Evolutionary conservation across 768 basidiomycete species (phyloP), one percentile per base, ranked within the genome.

Genomic region (Lentinula sp.): DNA sequence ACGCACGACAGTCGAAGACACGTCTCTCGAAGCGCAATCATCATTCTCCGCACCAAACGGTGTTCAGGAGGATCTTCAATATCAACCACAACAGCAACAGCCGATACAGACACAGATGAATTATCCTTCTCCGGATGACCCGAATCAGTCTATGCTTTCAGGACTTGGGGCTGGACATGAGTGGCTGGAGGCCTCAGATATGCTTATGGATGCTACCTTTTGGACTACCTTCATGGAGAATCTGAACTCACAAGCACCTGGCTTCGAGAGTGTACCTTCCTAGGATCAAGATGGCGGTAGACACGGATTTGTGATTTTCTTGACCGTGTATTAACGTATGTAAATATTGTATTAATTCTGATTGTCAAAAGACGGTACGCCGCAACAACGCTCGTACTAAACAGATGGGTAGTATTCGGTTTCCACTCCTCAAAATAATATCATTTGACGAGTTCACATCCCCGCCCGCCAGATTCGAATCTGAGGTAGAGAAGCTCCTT

Each of bases 211-310:
- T 60, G 69, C 72, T 32, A 72, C 73, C 8, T 80, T 79, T 62
- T 79, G 78, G 78, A 67, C 73, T 20, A 73, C 76, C 6, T 79
- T 79, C 43, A 69, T 79, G 68, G 68, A 68, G 13, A 75, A 72
- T 57, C 62, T 76, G 48, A 50, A 50, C 18, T 54, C 53, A 18
- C 36, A 54, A 20, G 37, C 53, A 18, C 53, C 53, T 9, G 18
- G n/a, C 2, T 48, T 48, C 23, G 46, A 48, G 46, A 23, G 53
- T 23, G 10, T 18, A 7, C 33, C 36, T 39, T 12, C 53, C 0
- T 66, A 39, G 63, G 65, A 32, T 12, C 43, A 45, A 42, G 36
- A 28, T 28, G 28, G 28, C 28, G 28, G 28, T 28, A 28, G 28
- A 28, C 28, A 28, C 28, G 28, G 28, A 28, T 28, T 2, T 28